Conservation (phyloP, 2,329 filamentous ascomycete genomes). For the Trichoderma citrinoviride region DNA sequence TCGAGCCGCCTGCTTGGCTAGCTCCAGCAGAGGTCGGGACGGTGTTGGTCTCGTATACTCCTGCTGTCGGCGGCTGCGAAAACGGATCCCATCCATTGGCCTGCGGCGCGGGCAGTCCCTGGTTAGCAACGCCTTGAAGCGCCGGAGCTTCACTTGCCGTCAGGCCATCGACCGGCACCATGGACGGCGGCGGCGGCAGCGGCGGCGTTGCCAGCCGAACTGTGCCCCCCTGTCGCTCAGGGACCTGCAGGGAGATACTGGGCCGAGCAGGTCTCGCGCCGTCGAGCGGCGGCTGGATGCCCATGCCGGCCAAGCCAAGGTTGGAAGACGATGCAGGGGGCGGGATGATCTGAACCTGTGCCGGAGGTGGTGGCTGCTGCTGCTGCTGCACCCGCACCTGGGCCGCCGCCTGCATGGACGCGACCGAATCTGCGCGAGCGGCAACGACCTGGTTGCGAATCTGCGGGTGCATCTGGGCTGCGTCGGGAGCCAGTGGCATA, state of each 20-base stretch:
- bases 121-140: background rate
- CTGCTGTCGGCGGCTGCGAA: slow-evolving; percentile 27
- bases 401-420: background rate
- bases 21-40: background rate
- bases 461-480: slow-evolving; percentile 12
- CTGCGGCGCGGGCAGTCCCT: background rate
- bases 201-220: slow-evolving; percentile 62
- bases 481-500: background rate
- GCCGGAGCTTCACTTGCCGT: slow-evolving; percentile 14
- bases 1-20: background rate
- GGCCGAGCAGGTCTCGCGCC: slow-evolving; percentile 35
- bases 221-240: slow-evolving; percentile 55
- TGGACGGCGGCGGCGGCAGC: slow-evolving; percentile 39
- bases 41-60: slow-evolving; percentile 11
- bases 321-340: background rate
- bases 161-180: slow-evolving; percentile 52
- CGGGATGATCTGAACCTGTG: background rate
- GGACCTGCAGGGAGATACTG: slow-evolving; percentile 42
- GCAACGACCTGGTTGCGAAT: slow-evolving; percentile 8
- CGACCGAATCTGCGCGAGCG: background rate
- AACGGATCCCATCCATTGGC: slow-evolving; percentile 25
- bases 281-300: slow-evolving; percentile 7
- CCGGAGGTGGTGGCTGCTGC: background rate
- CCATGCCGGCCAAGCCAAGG: background rate
- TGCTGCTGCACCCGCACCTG: background rate